These are phyloP conservation scores for Rhodotorula sp. DNA, from an alignment of 1,284 basidiomycete genomes.

Conservation along the genomic window DNA sequence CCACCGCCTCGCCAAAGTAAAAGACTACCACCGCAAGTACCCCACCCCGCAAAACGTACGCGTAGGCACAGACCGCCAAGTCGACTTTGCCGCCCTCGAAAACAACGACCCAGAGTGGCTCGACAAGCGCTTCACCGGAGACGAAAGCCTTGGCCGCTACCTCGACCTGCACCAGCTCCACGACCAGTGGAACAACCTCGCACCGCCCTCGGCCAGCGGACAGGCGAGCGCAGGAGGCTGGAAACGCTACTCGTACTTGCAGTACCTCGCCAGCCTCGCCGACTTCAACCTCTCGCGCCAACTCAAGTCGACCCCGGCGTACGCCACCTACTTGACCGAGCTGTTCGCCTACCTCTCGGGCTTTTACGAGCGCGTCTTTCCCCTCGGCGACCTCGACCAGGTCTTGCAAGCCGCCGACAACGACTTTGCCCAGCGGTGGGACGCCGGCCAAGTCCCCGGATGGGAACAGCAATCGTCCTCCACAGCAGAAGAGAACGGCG, in stretches of 20 bases:
- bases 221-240: constrained; percentile 48
- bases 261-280: constrained; percentile 64
- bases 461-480: constrained; percentile 67
- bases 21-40: constrained; percentile 94
- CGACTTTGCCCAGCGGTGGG: constrained; percentile 79
- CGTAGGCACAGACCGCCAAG: constrained; percentile 40
- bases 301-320: constrained; percentile 37
- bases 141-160: constrained; percentile 92
- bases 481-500: constrained; percentile 47
- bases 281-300: constrained; percentile 32
- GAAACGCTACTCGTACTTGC: constrained; percentile 70
- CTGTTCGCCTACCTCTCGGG: constrained; percentile 80
- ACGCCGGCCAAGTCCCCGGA: constrained; percentile 65
- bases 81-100: constrained; percentile 47
- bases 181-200: constrained; percentile 83
- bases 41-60: constrained; percentile 68
- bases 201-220: constrained; percentile 49
- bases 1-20: constrained; percentile 83
- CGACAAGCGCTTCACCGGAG: constrained; percentile 86
- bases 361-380: constrained; percentile 76
- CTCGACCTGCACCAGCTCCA: constrained; percentile 89
- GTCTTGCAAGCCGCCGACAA: constrained; percentile 64
- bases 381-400: constrained; percentile 74
- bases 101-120: constrained; percentile 50
- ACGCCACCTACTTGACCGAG: constrained; percentile 69